Percentiles rank a stretch among this genome's conserved stretches.
Evolutionary conservation across 2,329 filamentous ascomycete genomes (phyloP).

Genomic region (Beauveria asiatica): DNA sequence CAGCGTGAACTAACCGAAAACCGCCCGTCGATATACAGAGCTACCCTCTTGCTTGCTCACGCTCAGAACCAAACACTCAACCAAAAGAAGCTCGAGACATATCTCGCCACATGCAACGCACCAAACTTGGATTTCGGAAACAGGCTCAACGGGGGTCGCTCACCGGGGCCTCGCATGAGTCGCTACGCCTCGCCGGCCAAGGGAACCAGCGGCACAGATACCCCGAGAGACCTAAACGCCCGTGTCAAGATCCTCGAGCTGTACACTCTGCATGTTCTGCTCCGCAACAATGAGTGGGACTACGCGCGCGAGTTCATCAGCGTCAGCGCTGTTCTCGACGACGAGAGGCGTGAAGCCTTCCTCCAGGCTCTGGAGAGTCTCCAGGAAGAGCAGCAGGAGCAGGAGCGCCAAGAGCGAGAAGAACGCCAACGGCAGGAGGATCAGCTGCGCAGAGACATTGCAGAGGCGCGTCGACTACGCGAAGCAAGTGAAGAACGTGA

Average conservation of each 20-base stretch:
- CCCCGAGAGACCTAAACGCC: slow-evolving; percentile 73
- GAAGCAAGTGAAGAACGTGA: slow-evolving; percentile 53
- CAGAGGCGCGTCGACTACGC: slow-evolving; percentile 46
- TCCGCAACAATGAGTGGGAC: slow-evolving; percentile 91
- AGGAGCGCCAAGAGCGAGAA: slow-evolving; percentile 56
- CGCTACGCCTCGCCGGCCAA: slow-evolving; percentile 38
- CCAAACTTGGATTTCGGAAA: slow-evolving; percentile 65
- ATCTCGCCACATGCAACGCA: slow-evolving; percentile 67
- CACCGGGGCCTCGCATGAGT: slow-evolving; percentile 26
- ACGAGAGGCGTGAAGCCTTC: slow-evolving; percentile 84
- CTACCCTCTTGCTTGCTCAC: slow-evolving; percentile 84
- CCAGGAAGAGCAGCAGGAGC: slow-evolving; percentile 71
- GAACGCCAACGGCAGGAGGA: slow-evolving; percentile 49
- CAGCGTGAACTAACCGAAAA: slow-evolving; percentile 7
- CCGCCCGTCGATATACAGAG: slow-evolving; percentile 41
- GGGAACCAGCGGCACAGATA: slow-evolving; percentile 60
- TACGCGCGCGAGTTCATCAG: slow-evolving; percentile 88
- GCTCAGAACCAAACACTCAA: slow-evolving; percentile 75
- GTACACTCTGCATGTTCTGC: slow-evolving; percentile 90
- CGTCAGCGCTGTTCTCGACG: slow-evolving; percentile 79
- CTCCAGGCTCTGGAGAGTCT: slow-evolving; percentile 75
- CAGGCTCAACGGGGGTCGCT: slow-evolving; percentile 44
- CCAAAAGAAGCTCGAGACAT: slow-evolving; percentile 80
- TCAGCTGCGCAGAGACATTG: slow-evolving; percentile 44
- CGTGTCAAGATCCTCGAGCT: slow-evolving; percentile 89